Conservation (phyloP, 1,284 basidiomycete species). For the Ganoderma meredithae region DNA sequence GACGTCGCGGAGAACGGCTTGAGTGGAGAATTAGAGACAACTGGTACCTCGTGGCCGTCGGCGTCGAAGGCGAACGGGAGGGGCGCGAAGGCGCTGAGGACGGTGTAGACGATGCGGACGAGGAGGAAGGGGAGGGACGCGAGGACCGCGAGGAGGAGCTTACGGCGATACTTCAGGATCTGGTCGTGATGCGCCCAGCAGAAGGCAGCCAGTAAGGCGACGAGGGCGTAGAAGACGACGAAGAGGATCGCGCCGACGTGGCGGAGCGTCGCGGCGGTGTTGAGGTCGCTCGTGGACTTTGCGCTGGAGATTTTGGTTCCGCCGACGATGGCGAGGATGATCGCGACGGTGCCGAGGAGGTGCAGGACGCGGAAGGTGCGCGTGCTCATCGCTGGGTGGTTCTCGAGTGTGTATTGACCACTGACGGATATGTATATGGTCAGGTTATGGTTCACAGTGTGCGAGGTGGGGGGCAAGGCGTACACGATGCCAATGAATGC, state of each 20-base stretch:
- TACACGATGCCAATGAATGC: slow-evolving; percentile 70
- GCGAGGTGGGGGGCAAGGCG: slow-evolving; percentile 37
- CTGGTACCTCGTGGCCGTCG: slow-evolving; percentile 15
- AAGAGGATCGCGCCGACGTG: slow-evolving; percentile 60
- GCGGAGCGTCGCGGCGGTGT: slow-evolving; percentile 47
- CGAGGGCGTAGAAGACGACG: slow-evolving; percentile 51
- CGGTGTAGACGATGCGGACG: slow-evolving; percentile 59
- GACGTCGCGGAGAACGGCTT: slow-evolving; percentile 54
- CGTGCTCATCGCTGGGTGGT: slow-evolving; percentile 24
- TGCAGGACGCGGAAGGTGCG: slow-evolving; percentile 35
- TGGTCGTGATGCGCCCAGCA: slow-evolving; percentile 56
- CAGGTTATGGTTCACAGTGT: not conserved
- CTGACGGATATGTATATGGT: slow-evolving; percentile 25
- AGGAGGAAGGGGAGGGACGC: slow-evolving; percentile 64
- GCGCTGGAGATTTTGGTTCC: slow-evolving; percentile 33
- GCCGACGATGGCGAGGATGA: slow-evolving; percentile 60
- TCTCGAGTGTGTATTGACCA: slow-evolving; percentile 32
- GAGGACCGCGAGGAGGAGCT: slow-evolving; percentile 60
- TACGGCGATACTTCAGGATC: slow-evolving; percentile 60
- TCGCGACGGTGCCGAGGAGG: slow-evolving; percentile 52
- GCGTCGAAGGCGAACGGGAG: slow-evolving; percentile 17
- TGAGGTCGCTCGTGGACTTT: slow-evolving; percentile 23
- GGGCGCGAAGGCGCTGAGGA: slow-evolving; percentile 55
- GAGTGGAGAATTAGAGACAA: not conserved
- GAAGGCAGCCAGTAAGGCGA: slow-evolving; percentile 52